Evolutionary conservation across 768 basidiomycete genomes (phyloP), one percentile per base, ranked within the genome.

Genomic region (Tylopilus plumbeoviolaceoides): DNA sequence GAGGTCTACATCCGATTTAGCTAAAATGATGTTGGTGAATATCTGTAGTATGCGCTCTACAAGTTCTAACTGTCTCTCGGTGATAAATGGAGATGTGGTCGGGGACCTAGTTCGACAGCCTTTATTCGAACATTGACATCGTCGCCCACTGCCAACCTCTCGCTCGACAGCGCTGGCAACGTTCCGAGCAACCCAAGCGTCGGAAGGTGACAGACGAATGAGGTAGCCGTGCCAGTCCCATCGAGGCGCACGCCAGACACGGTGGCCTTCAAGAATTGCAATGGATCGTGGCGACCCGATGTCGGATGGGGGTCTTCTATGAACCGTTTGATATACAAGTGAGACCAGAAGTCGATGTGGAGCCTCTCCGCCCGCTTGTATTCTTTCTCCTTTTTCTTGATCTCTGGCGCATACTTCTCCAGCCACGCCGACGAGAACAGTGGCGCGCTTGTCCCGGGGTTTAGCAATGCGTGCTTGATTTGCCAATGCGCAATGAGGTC

Each of bases 401-500:
- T 61, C 36, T 77, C 64, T 2, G 68, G 58, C 9, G 69, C 74
- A 50, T 80, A 73, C 11, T 63, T 66, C 60, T 70, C 64, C 62
- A 91, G 59, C 67, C 76, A 78, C 28, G 73, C 69, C 3, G 59
- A 44, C 28, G 72, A 72, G 60, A 88, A 84, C 4, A 75, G 66
- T 4, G 76, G 72, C 2, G 65, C 62, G 43, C 51, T 52, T 6
- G 73, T 68, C 35, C 52, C 58, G 7, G 63, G 66, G 12, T 66
- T 70, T 7, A 87, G 71, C 11, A 98, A 69, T 6, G 79, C 80
- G 46, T 84, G 74, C 63, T 97, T 95, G 70, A 99, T 82, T 67
- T 98, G 95, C 92, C 94, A 99, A 71, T 98, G 97, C 10, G 74
- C 72, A 12, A 94, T 67, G 51, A 97, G 67, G 68, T 99, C 97